Base-by-base conservation (phyloP, 1,139 yeast genomes). In the Sugiyamaella grinbergsii region DNA sequence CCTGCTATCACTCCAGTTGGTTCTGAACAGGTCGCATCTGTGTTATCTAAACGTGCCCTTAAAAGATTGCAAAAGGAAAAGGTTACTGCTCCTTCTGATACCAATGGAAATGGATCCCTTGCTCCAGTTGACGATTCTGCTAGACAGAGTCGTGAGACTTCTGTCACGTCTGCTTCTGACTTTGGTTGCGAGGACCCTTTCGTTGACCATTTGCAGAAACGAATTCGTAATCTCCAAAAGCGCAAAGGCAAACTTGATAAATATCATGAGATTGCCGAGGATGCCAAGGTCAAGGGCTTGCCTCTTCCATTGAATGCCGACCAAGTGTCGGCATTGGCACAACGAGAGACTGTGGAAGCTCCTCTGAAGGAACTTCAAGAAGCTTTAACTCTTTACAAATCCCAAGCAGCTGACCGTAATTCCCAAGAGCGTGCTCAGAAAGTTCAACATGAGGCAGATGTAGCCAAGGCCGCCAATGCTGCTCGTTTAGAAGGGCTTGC, bases 201-300 rank as follows among this genome's bases (percentile, higher is more conserved):
- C 33, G 47, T 58, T 32, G 70, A 67, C 48, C 58, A 60, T 48
- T 46, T 68, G 26, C 68, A 64, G 47, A 68, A 65, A 57, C 66
- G 74, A 11, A 59, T 68, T 42, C 68, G 73, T 45, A 70, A 70
- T 54, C 58, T 70, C 32, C 67, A 63, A 50, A 70, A 70, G 57
- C 64, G 72, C 39, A 68, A 68, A 59, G 62, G 58, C 52, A 61
- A 63, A 34, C 62, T 70, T 31, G 73, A 70, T 55, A 63, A 64
- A 50, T 68, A 68, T 55, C 67, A 63, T 46, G 67, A 64, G 47
- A 57, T 62, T 23, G 61, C 62, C 18, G 66, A 63, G 20, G 47
- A 54, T 6, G 61, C 59, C 4, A 62, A 58, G 10, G 49, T 32
- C 10, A 50, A 54, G 20, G 39, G 39, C 13, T 19, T 20, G 10